Conservation (phyloP, 169 alveolate species). For the Theileria equi region DNA sequence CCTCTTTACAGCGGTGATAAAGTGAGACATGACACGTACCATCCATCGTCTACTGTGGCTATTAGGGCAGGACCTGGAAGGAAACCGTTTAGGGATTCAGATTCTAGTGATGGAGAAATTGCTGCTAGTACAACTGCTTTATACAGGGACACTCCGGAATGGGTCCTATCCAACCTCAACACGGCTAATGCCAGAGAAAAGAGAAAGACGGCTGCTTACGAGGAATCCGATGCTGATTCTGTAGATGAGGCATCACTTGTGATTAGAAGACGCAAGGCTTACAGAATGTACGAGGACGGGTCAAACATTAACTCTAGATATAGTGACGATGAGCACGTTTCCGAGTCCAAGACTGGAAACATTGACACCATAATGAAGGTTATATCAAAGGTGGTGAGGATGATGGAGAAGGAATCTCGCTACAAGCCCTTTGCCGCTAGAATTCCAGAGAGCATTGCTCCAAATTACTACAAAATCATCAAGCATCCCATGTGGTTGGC, state of each 20-base stretch:
- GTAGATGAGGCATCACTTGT: constrained; percentile 13
- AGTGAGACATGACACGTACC: constrained; percentile 29
- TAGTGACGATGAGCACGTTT: too few relatives aligned
- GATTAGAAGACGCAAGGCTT: neutral
- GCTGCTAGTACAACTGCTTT: constrained; percentile 36
- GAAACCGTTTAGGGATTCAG: constrained; percentile 5
- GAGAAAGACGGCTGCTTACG: neutral
- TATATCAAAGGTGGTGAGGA: constrained; percentile 38
- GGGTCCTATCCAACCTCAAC: constrained; percentile 23
- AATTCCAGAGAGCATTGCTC: constrained; percentile 81
- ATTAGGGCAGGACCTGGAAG: constrained; percentile 9
- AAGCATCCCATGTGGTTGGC: constrained; percentile 82
- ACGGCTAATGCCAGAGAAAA: neutral
- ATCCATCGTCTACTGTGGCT: constrained; percentile 33
- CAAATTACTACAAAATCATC: constrained; percentile 76
- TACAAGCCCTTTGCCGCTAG: constrained; percentile 74
- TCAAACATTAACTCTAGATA: neutral
- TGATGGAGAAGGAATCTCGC: constrained; percentile 55
- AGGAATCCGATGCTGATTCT: constrained; percentile 19
- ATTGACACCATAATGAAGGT: constrained; percentile 40
- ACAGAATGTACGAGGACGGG: neutral
- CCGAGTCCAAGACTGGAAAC: too few relatives aligned
- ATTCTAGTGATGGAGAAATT: constrained; percentile 54
- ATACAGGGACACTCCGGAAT: constrained; percentile 37
- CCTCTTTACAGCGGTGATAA: constrained; percentile 69